Base-by-base conservation (phyloP, 1,284 basidiomycete species). In the Marasmius fiardii region DNA sequence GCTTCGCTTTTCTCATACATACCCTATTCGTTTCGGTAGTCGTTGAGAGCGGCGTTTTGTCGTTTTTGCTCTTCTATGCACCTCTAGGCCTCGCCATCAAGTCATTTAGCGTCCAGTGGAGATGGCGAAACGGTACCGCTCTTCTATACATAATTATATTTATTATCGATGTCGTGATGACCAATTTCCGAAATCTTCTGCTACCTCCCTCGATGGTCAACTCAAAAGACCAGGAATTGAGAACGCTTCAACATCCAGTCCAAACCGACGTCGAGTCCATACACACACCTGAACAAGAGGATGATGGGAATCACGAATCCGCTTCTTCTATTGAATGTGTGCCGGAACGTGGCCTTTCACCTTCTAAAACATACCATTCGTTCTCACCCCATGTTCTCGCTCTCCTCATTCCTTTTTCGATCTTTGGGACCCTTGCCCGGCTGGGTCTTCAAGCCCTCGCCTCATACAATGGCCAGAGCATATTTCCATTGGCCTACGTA, bases 401-500 rank as follows among this genome's bases (percentile, higher is more conserved):
- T 6, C 80, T 89, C 11, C 80, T 95, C 35, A 86, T 89, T 64
- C 86, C 91, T 4, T 82, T 83, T 7, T 86, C 90, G 20, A 82
- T 93, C 56, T 76, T 95, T 37, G 93, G 93, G n/a, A 77, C 83
- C 10, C 81, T 95, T 18, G 83, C 86, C 14, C 78, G 93, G 24
- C 73, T 95, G 1, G 93, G 93, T 1, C 67, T 95, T 8, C 69
- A 81, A 35, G 88, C 89, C 0, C 72, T 95, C 34, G 79, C 78
- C 12, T 83, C 78, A 1, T 96, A 92, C 63, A 76, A 85, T 50
- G 93, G 92, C 1, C 69, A 81, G 50, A 81, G 85, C 61, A 86
- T 98, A 8, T 96, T 93, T 63, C 80, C 92, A 1, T 74, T 98
- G 31, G 84, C 92, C 1, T 98, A 95, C 79, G 81, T 86, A 0